Conservation (phyloP, 1,284 basidiomycete genomes). For the Ustilago sp. region DNA sequence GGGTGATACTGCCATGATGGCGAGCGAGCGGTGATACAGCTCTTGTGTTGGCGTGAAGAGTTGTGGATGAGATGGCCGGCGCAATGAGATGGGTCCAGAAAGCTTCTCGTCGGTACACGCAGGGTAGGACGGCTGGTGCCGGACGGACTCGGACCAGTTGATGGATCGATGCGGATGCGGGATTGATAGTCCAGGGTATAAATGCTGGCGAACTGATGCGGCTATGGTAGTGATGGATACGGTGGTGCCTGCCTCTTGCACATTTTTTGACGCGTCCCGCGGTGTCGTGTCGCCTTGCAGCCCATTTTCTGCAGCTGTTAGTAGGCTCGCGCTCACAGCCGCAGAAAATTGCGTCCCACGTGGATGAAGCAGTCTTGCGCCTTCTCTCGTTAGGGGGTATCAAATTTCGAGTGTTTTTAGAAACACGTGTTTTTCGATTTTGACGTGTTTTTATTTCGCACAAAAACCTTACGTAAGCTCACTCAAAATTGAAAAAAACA, state of each 20-base stretch:
- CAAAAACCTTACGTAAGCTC: too few species aligned
- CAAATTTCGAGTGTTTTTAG: too few species aligned
- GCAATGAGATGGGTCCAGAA: not conserved
- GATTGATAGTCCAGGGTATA: not conserved
- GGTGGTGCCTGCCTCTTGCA: slow-evolving; percentile 10
- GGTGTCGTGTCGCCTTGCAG: slow-evolving; percentile 18
- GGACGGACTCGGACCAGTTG: too few species aligned
- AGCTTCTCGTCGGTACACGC: not conserved
- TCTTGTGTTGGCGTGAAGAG: not conserved
- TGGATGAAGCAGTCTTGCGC: too few species aligned
- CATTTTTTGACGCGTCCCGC: slow-evolving; percentile 26
- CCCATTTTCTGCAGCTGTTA: not conserved
- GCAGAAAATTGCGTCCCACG: not conserved
- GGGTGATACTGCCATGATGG: slow-evolving; percentile 31
- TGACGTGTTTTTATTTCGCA: too few species aligned
- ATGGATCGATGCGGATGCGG: not conserved
- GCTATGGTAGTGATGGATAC: not conserved
- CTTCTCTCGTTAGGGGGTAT: too few species aligned
- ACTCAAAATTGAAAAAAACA: too few species aligned
- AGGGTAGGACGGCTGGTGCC: not conserved
- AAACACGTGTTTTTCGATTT: too few species aligned
- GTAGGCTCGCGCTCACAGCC: not conserved
- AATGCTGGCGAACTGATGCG: not conserved
- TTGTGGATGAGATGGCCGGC: not conserved
- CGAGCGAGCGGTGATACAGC: not conserved